Evolutionary conservation across 129 eudicot species (phyloP).

Genomic region (Ambrosia trifida): DNA sequence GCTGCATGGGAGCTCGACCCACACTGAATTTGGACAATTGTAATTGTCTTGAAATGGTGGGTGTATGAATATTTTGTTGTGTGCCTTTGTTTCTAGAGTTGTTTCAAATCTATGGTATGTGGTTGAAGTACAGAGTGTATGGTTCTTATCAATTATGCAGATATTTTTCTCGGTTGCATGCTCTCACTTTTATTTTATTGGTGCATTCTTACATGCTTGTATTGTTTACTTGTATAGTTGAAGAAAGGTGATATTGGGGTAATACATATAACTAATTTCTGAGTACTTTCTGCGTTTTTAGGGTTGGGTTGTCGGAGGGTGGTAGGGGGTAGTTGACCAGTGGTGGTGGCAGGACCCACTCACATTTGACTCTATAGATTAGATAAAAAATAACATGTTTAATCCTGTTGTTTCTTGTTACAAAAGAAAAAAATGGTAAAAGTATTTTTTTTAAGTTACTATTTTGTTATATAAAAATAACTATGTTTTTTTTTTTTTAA

Average conservation of each 20-base stretch:
- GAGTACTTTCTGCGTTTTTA: background rate
- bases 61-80: conserved; percentile 49
- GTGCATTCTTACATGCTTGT: conserved; percentile 16
- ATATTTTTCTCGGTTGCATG: conserved; percentile 10
- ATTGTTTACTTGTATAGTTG: background rate
- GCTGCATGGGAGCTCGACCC: conserved; percentile 92
- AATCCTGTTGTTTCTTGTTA: background rate
- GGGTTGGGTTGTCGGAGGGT: background rate
- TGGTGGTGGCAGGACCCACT: background rate
- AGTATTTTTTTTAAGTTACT: background rate
- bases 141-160: conserved; percentile 10
- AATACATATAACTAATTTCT: background rate
- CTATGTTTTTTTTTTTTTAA: background rate
- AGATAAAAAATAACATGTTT: background rate
- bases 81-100: conserved; percentile 33
- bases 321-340: background rate
- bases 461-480: background rate
- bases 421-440: background rate
- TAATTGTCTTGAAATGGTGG: conserved; percentile 85
- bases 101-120: conserved; percentile 25
- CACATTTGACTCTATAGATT: background rate
- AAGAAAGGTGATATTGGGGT: background rate
- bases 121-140: conserved; percentile 20
- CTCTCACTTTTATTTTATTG: background rate
- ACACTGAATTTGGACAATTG: conserved; percentile 75